Evolutionary conservation across 1,284 basidiomycete genomes (phyloP).

Genomic region (Leccinum subrobustum): DNA sequence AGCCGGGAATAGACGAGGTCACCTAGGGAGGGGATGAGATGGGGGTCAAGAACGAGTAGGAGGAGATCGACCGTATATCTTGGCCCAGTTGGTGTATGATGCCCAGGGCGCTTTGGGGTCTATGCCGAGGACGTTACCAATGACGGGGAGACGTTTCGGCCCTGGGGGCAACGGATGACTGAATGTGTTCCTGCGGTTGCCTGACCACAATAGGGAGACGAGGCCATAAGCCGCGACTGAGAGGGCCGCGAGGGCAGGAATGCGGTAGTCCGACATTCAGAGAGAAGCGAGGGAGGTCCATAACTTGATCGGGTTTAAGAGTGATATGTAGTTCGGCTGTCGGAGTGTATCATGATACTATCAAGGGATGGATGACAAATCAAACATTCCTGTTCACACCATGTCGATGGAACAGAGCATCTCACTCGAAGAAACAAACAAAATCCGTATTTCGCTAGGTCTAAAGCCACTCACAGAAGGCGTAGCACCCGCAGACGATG

Average conservation of each 20-base stretch:
- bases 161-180: conserved; percentile 27
- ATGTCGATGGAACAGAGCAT: conserved; percentile 86
- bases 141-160: conserved; percentile 26
- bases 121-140: conserved; percentile 29
- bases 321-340: conserved; percentile 4
- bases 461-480: conserved; percentile 91
- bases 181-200: background rate
- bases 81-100: conserved; percentile 29
- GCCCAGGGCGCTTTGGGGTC: conserved; percentile 23
- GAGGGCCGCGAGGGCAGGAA: conserved; percentile 12
- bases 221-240: conserved; percentile 10
- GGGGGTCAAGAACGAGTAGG: background rate
- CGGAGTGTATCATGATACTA: background rate
- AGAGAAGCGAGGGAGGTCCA: background rate
- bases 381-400: background rate
- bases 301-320: conserved; percentile 9
- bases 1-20: conserved; percentile 29
- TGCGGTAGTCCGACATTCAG: conserved; percentile 11
- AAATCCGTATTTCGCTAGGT: conserved; percentile 91
- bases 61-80: conserved; percentile 18
- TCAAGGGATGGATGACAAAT: conserved; percentile 22
- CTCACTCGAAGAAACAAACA: conserved; percentile 97
- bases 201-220: conserved; percentile 7
- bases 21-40: conserved; percentile 12
- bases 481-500: conserved; percentile 58